These are phyloP conservation scores for Bondarzewia mesenterica DNA, from an alignment of 1,284 basidiomycete genomes.

Conservation along the genomic window DNA sequence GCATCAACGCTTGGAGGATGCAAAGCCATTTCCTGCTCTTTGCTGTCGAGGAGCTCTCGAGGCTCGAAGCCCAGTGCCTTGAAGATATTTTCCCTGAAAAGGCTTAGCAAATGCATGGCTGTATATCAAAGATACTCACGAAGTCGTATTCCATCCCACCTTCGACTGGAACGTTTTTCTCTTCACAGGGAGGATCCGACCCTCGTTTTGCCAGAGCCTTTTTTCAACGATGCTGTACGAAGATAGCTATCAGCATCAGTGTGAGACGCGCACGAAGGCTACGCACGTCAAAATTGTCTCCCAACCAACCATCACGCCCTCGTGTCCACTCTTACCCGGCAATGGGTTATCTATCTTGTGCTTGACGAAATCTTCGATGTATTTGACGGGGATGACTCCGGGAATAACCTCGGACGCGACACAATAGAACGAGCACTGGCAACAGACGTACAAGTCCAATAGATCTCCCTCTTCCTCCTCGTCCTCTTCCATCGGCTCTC, in stretches of 20 bases:
- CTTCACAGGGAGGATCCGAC: conserved; percentile 43
- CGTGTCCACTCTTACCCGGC: conserved; percentile 33
- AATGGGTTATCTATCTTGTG: conserved; percentile 34
- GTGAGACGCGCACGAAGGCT: conserved; percentile 4
- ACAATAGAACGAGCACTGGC: conserved; percentile 70
- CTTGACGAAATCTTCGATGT: conserved; percentile 35
- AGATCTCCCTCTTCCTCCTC: conserved; percentile 34
- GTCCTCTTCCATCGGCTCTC: background rate
- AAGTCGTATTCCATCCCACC: conserved; percentile 53
- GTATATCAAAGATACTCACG: conserved; percentile 34
- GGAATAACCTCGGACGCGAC: conserved; percentile 62
- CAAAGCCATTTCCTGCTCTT: conserved; percentile 30
- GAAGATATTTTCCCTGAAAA: conserved; percentile 43
- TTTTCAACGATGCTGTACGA: conserved; percentile 58
- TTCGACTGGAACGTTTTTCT: conserved; percentile 52
- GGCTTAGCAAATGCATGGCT: background rate
- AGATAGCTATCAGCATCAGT: background rate
- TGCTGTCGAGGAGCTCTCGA: conserved; percentile 11
- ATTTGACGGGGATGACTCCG: conserved; percentile 54
- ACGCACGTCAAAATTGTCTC: conserved; percentile 65
- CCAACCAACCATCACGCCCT: conserved; percentile 44
- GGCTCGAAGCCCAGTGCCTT: conserved; percentile 48
- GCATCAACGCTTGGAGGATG: conserved; percentile 48
- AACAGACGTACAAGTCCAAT: conserved; percentile 72
- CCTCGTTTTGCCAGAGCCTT: conserved; percentile 63